Conservation (phyloP, 2,329 filamentous ascomycete genomes). For the Periconia macrospinosa region DNA sequence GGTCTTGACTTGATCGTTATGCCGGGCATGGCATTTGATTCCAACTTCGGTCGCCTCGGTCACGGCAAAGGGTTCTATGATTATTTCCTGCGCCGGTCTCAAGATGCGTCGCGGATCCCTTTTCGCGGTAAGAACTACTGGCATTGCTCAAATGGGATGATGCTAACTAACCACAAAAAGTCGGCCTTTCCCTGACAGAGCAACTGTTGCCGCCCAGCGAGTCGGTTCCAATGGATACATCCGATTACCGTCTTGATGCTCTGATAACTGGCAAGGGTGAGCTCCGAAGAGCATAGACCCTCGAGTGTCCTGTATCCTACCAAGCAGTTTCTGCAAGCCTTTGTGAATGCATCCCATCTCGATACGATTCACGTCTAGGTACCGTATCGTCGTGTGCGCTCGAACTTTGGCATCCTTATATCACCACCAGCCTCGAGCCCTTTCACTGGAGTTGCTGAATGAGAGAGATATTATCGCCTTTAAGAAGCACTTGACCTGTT, state of each 20-base stretch:
- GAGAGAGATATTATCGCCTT: constrained; percentile 84
- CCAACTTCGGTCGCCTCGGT: constrained; percentile 72
- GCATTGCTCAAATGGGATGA: constrained; percentile 24
- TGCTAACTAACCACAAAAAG: constrained; percentile 49
- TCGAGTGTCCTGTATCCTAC: constrained; percentile 5
- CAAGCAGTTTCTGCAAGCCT: not conserved
- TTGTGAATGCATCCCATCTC: not conserved
- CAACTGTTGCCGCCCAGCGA: constrained; percentile 72
- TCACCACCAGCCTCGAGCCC: no score
- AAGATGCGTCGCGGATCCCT: constrained; percentile 54
- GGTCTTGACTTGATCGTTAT: constrained; percentile 84
- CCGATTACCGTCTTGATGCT: constrained; percentile 80
- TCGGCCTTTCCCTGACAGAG: constrained; percentile 82
- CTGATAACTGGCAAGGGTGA: constrained; percentile 72
- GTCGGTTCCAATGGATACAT: constrained; percentile 71
- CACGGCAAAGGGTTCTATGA: constrained; percentile 99
- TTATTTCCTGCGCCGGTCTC: constrained; percentile 81
- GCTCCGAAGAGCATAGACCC: constrained; percentile 33
- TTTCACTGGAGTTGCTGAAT: constrained; percentile 56
- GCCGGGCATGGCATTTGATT: constrained; percentile 91
- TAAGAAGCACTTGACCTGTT: constrained; percentile 79
- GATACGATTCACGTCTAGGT: not conserved
- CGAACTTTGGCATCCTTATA: not conserved
- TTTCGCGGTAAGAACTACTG: constrained; percentile 58
- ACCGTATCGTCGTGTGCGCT: not conserved